Conservation (phyloP, 768 basidiomycete genomes). For the Lentinula sp. region DNA sequence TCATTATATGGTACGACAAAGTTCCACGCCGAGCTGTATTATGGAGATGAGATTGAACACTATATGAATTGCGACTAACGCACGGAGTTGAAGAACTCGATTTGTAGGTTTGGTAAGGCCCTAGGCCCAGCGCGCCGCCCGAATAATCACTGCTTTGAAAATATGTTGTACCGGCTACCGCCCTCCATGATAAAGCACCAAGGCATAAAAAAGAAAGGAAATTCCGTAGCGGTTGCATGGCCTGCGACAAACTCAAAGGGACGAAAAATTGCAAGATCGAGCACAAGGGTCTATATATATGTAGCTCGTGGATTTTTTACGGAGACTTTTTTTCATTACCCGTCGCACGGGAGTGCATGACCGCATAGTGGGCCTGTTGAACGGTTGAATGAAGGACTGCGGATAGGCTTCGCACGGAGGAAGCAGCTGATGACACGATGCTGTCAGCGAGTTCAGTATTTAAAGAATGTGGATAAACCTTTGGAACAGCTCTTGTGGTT, state of each 20-base stretch:
- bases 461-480: too few species aligned
- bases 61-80: background rate
- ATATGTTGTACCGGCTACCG: background rate
- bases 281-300: background rate
- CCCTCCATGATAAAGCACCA: background rate
- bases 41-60: background rate
- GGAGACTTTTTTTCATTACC: background rate
- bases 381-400: background rate
- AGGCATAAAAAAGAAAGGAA: background rate
- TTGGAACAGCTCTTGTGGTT: too few species aligned
- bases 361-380: background rate
- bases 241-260: background rate
- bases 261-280: too few species aligned
- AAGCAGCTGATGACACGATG: too few species aligned
- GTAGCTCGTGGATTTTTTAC: background rate
- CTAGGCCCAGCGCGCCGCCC: background rate
- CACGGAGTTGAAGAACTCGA: constrained; percentile 4
- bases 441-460: too few species aligned
- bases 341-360: background rate
- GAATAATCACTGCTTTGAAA: constrained; percentile 3
- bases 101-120: background rate
- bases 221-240: background rate
- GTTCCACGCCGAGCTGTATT: background rate
- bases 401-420: background rate
- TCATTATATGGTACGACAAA: constrained; percentile 3